phyloP scores from a whole-genome alignment of 805 yeast genomes.

The Starmerella bacillaris region DNA sequence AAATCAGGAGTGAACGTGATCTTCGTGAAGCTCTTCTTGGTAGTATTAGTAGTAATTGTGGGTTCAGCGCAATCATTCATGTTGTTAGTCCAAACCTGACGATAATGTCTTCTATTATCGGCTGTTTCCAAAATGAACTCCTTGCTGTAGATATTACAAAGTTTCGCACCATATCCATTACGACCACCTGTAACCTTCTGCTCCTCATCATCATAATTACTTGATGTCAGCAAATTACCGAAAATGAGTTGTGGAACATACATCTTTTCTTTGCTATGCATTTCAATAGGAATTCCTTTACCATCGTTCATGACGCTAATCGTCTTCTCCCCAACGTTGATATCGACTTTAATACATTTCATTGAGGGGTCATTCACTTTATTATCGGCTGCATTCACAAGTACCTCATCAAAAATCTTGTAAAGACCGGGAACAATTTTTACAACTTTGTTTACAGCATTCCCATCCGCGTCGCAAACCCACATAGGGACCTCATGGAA shows the following conservation, averaged over 20 bases:
- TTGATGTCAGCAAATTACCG: conserved; percentile 85
- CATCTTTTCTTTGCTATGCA: conserved; percentile 74
- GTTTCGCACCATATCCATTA: conserved; percentile 93
- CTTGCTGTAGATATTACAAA: conserved; percentile 88
- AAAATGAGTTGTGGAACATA: conserved; percentile 92
- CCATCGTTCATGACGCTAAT: conserved; percentile 85
- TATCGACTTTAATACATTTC: conserved; percentile 70
- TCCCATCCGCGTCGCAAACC: conserved; percentile 54
- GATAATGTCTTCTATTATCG: conserved; percentile 53
- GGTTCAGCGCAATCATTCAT: conserved; percentile 70
- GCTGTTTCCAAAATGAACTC: conserved; percentile 79
- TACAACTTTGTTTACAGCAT: conserved; percentile 39
- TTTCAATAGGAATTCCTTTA: conserved; percentile 84
- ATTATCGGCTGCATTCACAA: conserved; percentile 97
- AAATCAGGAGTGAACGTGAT: conserved; percentile 81
- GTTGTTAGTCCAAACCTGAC: conserved; percentile 73
- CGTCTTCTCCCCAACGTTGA: conserved; percentile 53
- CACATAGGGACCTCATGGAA: conserved; percentile 63
- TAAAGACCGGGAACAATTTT: conserved; percentile 87
- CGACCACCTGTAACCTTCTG: conserved; percentile 97
- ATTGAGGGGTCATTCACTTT: conserved; percentile 84
- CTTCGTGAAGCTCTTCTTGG: conserved; percentile 54
- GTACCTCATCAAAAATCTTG: conserved; percentile 89
- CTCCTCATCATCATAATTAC: conserved; percentile 88
- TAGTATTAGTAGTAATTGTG: conserved; percentile 33